Conservation (phyloP, 306 rosid genomes). For the Prunus fruticosa region DNA sequence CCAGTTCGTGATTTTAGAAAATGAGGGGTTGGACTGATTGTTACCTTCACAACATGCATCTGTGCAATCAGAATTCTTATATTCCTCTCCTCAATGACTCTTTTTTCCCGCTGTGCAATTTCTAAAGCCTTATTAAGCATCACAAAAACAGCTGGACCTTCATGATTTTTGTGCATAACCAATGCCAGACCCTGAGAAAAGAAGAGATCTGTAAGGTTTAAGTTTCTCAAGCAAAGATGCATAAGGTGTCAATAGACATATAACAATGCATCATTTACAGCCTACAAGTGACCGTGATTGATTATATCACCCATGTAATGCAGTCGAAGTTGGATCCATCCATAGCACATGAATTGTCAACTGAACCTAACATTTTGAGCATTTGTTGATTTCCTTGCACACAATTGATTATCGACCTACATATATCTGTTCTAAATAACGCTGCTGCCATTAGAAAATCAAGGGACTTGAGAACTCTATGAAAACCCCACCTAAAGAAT, state of each 20-base stretch:
- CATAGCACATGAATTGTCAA: background rate
- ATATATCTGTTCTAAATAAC: background rate
- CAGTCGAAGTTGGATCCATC: background rate
- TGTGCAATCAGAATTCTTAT: constrained; percentile 83
- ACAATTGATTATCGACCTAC: background rate
- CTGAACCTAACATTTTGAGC: background rate
- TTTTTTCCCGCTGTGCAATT: constrained; percentile 55
- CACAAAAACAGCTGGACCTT: constrained; percentile 73
- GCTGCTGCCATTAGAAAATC: background rate
- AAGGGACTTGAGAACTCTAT: background rate
- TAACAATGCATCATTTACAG: background rate
- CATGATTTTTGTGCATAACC: constrained; percentile 81
- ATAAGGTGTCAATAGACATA: too few species aligned
- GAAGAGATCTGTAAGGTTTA: constrained; percentile 1
- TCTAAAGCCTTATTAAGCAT: constrained; percentile 67
- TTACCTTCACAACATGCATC: constrained; percentile 83
- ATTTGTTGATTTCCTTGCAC: background rate
- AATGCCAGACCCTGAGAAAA: constrained; percentile 75
- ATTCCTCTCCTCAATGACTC: constrained; percentile 77
- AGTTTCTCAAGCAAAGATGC: constrained; percentile 10
- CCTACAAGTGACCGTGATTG: background rate
- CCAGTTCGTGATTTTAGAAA: background rate
- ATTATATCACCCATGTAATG: background rate
- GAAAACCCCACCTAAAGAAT: background rate
- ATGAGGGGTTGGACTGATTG: background rate